These are phyloP conservation scores for Camellia oleifera DNA, from an alignment of 179 eudicot genomes.

Conservation along the genomic window DNA sequence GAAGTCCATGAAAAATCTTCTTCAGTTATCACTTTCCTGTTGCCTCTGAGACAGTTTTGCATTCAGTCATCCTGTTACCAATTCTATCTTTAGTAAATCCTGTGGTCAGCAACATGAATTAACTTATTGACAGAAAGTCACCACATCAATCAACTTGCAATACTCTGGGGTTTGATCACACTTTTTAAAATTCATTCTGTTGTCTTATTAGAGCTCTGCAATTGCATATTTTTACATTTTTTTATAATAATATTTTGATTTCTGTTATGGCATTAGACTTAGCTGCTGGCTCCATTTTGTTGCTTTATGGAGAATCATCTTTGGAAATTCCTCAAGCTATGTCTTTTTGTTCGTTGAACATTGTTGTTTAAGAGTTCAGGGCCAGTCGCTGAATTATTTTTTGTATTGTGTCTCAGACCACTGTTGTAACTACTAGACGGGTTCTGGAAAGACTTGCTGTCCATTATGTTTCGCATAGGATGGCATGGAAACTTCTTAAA, in stretches of 20 bases:
- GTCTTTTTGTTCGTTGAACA: background rate
- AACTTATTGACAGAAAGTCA: no score
- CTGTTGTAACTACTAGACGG: slow-evolving; percentile 81
- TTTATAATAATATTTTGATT: background rate
- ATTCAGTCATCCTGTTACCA: background rate
- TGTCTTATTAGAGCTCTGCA: no score
- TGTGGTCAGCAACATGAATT: no score
- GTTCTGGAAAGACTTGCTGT: slow-evolving; percentile 84
- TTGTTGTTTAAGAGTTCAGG: background rate
- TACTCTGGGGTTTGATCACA: no score
- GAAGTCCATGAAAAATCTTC: no score
- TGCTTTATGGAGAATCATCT: slow-evolving; percentile 6
- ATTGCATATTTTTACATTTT: background rate
- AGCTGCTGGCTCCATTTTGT: slow-evolving; percentile 1
- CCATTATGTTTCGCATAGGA: slow-evolving; percentile 72
- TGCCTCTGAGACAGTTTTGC: no score
- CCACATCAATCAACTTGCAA: no score
- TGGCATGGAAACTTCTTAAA: slow-evolving; percentile 99
- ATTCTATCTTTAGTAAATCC: background rate
- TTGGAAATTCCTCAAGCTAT: slow-evolving; percentile 6
- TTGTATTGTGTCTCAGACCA: slow-evolving; percentile 47
- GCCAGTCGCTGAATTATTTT: background rate
- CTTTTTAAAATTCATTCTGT: no score
- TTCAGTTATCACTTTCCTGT: no score
- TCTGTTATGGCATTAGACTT: background rate